These are phyloP conservation scores for Nectriaceae sp. DNA, from an alignment of 2,329 filamentous ascomycete species.

Conservation along the genomic window DNA sequence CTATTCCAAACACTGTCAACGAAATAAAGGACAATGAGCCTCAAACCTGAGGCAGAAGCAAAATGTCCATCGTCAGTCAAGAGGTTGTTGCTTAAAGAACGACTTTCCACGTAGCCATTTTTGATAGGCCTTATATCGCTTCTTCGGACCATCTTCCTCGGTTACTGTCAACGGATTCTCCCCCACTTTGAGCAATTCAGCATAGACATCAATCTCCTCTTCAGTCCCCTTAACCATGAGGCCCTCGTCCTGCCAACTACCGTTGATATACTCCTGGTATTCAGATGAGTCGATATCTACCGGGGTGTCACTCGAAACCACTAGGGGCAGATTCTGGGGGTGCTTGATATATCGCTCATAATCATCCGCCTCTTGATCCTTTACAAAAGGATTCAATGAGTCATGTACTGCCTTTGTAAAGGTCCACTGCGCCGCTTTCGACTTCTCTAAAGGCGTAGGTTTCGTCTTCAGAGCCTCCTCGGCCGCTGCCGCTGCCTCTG, in stretches of 20 bases:
- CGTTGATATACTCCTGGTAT: slow-evolving; percentile 79
- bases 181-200: slow-evolving; percentile 72
- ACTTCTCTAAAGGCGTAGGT: slow-evolving; percentile 69
- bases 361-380: slow-evolving; percentile 74
- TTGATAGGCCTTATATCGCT: slow-evolving; percentile 93
- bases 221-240: slow-evolving; percentile 53
- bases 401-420: slow-evolving; percentile 83
- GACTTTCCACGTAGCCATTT: slow-evolving; percentile 96
- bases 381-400: slow-evolving; percentile 83
- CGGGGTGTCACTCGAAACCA: slow-evolving; percentile 68
- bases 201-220: slow-evolving; percentile 60
- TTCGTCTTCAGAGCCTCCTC: slow-evolving; percentile 46
- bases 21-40: background rate
- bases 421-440: slow-evolving; percentile 83
- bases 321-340: slow-evolving; percentile 84
- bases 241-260: slow-evolving; percentile 62
- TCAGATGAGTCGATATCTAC: slow-evolving; percentile 62
- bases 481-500: slow-evolving; percentile 16
- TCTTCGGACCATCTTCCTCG: slow-evolving; percentile 85
- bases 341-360: slow-evolving; percentile 89
- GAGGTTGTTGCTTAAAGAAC: slow-evolving; percentile 86
- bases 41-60: too few relatives aligned
- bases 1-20: slow-evolving; percentile 19
- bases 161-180: slow-evolving; percentile 87
- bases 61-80: slow-evolving; percentile 44